phyloP scores from a whole-genome alignment of 371 early-diverging fungal genomes.

The Mucor ambiguus region DNA sequence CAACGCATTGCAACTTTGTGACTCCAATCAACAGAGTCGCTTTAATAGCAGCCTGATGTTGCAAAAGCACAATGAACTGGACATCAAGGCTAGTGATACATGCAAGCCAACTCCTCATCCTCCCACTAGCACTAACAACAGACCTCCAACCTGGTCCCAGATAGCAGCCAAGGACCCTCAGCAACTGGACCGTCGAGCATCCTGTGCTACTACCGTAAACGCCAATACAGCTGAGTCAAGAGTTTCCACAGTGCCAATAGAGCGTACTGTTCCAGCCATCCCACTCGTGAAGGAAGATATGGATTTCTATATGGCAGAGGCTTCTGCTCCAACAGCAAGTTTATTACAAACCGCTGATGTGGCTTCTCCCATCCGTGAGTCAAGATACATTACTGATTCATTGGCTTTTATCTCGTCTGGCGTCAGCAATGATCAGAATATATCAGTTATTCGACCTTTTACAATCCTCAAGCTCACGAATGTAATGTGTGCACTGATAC shows the following conservation, averaged over 20 bases:
- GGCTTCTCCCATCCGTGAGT: not conserved
- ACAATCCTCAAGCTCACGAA: conserved; percentile 3
- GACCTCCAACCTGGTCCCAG: not conserved
- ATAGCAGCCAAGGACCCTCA: not conserved
- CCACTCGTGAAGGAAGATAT: not conserved
- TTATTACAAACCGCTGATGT: not conserved
- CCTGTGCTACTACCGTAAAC: not conserved
- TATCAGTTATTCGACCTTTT: not conserved
- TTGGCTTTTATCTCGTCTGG: not conserved
- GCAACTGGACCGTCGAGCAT: too few relatives aligned
- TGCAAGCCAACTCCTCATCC: not conserved
- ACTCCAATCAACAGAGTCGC: not conserved
- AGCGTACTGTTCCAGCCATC: not conserved
- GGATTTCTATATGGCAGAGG: not conserved
- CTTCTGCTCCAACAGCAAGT: not conserved
- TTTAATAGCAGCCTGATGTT: not conserved
- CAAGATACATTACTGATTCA: not conserved
- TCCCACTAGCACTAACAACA: not conserved
- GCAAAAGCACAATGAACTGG: not conserved
- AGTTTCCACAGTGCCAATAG: not conserved
- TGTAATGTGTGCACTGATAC: not conserved
- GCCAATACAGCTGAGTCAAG: not conserved
- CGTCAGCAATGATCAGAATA: not conserved
- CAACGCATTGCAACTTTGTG: not conserved
- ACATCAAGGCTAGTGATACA: not conserved